Conservation (phyloP, 345 rosid species). For the Sisymbrium irio region DNA sequence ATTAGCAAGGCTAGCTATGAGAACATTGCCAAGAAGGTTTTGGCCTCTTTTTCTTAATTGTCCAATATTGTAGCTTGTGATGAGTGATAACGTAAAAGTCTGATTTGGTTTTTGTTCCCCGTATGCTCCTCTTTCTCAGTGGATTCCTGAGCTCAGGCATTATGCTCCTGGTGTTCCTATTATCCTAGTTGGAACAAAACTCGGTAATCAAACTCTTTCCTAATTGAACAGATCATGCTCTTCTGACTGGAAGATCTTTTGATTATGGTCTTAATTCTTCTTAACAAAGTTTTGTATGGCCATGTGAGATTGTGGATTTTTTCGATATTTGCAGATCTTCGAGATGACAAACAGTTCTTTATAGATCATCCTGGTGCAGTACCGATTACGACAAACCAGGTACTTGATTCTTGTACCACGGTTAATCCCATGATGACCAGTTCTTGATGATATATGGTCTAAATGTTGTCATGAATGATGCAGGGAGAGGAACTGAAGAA, state of each 20-base stretch:
- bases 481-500: slow-evolving; percentile 97
- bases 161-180: slow-evolving; percentile 89
- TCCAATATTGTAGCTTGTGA: neutral
- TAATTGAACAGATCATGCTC: neutral
- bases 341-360: slow-evolving; percentile 67
- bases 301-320: neutral
- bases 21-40: slow-evolving; percentile 93
- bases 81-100: neutral
- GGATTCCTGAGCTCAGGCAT: slow-evolving; percentile 94
- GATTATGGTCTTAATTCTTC: neutral
- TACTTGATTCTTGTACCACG: neutral
- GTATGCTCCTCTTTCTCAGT: slow-evolving; percentile 47
- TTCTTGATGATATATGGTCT: neutral
- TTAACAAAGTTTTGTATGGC: neutral
- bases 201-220: slow-evolving; percentile 43
- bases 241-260: neutral
- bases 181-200: slow-evolving; percentile 88
- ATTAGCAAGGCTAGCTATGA: slow-evolving; percentile 99
- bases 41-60: neutral
- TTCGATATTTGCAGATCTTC: slow-evolving; percentile 53
- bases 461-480: neutral
- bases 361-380: slow-evolving; percentile 72
- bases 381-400: slow-evolving; percentile 66
- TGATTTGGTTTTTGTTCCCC: neutral
- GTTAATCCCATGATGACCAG: neutral